Evolutionary conservation across 768 basidiomycete genomes (phyloP), one percentile per base, ranked within the genome.

Genomic region (Rhodotorula sphaerocarpa): DNA sequence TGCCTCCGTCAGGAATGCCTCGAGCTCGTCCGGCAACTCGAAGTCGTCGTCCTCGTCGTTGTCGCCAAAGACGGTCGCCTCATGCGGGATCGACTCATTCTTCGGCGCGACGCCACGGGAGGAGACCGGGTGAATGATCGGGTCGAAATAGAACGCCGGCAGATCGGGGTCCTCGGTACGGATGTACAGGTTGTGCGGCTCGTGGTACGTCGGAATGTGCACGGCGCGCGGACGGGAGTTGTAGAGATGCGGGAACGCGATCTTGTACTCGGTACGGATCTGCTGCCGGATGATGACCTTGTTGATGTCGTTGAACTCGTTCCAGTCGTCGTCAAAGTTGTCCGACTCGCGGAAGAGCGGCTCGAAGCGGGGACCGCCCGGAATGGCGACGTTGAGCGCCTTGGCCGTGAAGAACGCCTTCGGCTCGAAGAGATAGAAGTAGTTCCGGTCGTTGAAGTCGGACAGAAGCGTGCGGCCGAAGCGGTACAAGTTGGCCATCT

Each of bases 211-310:
- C 25, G 88, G 87, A 57, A 99, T 86, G 57, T 82, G 86, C 58
- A 99, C 91, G 30, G 90, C 89, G 36, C 93, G 88, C 50, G 95
- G 95, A 14, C 95, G 81, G 41, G 95, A 95, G 77, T 99, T 99
- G 78, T 99, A 99, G 2, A 99, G 81, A 73, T 99, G 93, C 36
- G 95, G 93, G 81, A 96, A 97, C 4, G 92, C 93, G 55, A 99
- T 91, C 75, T 93, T 96, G 82, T 99, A 96, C 77, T 99, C 95
- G 3, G 93, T 96, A 50, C 95, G 83, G 67, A 97, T 93, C 75
- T 95, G 90, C 74, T 97, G 91, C 27, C 95, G 91, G 70, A 99
- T 97, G 75, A 99, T 93, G 73, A 99, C 87, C 76, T 99, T 99
- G 79, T 95, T 92, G 77, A 97, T 95, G 74, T 99, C 95, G 74